Percentiles rank a stretch among this genome's conserved stretches.
Evolutionary conservation across 2,329 filamentous ascomycete genomes (phyloP).

Genomic region (Verticillium albo-atrum): DNA sequence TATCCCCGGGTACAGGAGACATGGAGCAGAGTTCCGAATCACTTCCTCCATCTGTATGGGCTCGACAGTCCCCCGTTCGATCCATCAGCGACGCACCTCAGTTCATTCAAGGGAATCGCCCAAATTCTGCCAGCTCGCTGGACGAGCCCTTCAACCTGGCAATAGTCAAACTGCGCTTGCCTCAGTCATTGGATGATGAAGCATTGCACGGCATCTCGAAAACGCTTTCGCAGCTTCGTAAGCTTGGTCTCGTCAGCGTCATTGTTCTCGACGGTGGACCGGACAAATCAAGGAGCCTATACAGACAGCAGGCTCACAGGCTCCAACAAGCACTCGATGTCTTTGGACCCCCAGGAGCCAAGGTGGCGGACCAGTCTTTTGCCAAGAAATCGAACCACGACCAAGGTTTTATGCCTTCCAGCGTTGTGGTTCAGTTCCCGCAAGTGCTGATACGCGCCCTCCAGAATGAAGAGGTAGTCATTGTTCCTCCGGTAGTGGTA

Average conservation of each 20-base stretch:
- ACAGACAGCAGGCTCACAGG: constrained; percentile 63
- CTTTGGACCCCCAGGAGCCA: constrained; percentile 63
- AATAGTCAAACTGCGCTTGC: constrained; percentile 75
- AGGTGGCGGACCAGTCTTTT: constrained; percentile 43
- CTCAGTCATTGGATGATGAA: constrained; percentile 64
- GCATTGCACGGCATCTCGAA: constrained; percentile 72
- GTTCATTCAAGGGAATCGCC: constrained; percentile 27
- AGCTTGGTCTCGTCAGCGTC: constrained; percentile 75
- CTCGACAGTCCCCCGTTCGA: constrained; percentile 17
- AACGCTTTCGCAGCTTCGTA: constrained; percentile 78
- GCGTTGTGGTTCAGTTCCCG: constrained; percentile 7
- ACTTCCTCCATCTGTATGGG: not conserved
- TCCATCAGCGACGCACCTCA: constrained; percentile 25
- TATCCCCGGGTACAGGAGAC: not conserved
- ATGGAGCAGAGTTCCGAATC: constrained; percentile 5
- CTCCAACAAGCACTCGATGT: constrained; percentile 71
- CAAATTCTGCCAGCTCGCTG: constrained; percentile 15
- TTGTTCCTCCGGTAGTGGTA: constrained; percentile 37
- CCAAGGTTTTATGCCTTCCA: constrained; percentile 9
- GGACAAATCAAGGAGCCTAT: constrained; percentile 33
- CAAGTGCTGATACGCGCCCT: constrained; percentile 25
- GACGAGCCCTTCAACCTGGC: constrained; percentile 57
- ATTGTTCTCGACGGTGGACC: constrained; percentile 73
- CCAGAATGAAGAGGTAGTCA: constrained; percentile 26
- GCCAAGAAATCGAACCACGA: not conserved